phyloP scores from a whole-genome alignment of 345 rosid genomes.

The Gossypium mustelinum region DNA sequence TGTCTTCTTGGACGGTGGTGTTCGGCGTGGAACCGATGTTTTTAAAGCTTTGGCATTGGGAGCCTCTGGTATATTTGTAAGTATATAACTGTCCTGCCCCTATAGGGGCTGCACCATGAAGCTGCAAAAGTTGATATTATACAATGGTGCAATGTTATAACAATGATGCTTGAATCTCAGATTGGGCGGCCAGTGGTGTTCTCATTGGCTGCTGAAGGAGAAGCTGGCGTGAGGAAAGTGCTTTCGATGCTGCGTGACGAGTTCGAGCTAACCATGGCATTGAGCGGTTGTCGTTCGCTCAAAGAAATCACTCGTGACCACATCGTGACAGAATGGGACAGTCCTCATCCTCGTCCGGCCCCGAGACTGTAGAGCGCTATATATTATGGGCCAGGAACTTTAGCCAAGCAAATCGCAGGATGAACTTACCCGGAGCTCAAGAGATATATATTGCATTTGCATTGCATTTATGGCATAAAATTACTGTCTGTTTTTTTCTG shows the following conservation, averaged over 20 bases:
- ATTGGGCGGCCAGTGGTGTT: slow-evolving; percentile 89
- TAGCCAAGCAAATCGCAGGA: neutral
- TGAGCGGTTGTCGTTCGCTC: slow-evolving; percentile 81
- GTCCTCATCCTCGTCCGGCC: slow-evolving; percentile 29
- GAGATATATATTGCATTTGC: neutral
- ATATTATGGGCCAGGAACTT: neutral
- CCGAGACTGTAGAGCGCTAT: slow-evolving; percentile 40
- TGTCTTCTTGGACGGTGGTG: slow-evolving; percentile 91
- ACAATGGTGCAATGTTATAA: neutral
- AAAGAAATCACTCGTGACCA: slow-evolving; percentile 79
- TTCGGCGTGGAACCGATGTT: slow-evolving; percentile 91
- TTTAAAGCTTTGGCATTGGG: slow-evolving; percentile 94
- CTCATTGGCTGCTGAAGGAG: slow-evolving; percentile 86
- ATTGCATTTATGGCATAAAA: neutral
- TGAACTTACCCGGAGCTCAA: neutral
- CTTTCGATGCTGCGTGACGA: slow-evolving; percentile 83
- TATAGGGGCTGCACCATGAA: neutral
- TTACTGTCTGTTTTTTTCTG: slow-evolving; percentile 9
- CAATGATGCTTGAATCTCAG: slow-evolving; percentile 27
- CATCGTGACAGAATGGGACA: slow-evolving; percentile 68
- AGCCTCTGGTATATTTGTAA: slow-evolving; percentile 88
- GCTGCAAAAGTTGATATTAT: neutral
- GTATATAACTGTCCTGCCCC: slow-evolving; percentile 16
- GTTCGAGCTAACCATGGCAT: slow-evolving; percentile 87
- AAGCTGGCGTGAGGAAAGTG: slow-evolving; percentile 66